Base-by-base conservation (phyloP, 306 rosid genomes). In the Malus sylvestris region DNA sequence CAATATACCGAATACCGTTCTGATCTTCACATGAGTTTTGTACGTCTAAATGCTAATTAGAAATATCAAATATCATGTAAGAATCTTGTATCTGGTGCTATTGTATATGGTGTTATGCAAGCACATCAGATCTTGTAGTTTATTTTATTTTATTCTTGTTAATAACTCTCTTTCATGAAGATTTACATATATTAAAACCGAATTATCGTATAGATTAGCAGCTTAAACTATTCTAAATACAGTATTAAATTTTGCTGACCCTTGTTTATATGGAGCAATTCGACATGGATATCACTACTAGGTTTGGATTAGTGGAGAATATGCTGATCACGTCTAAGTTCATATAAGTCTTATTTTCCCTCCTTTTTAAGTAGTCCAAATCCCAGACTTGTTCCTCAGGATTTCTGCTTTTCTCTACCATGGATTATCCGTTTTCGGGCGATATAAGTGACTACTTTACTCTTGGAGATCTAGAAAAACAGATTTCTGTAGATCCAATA, bases 401-500 rank as follows among this genome's bases (percentile, higher is more conserved):
- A 62, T 74, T 45, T 62, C 70, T 74, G 15, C 49, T 22, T 13
- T 62, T 63, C 65, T 82, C 46, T 66, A 75, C 40, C 64, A 82
- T 72, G 80, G 76, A 73, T n/a, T 62, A 52, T 69, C 77, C 76
- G 14, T 63, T 72, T 83, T 82, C 88, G 70, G 72, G 77, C 14
- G 71, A 57, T 58, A 40, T 76, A 19, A 62, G 23, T 8, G 68
- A 64, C 44, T 30, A 38, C 22, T 64, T 64, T 9, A 14, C 68
- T 32, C 44, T 64, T 64, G 45, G 68, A 16, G 25, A 64, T 33
- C 49, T 20, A 70, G 96, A 94, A 68, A 95, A 79, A 83, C 93
- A 90, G 75, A 92, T 95, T 64, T 66, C 87, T 58, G 89, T 95
- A 18, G 97, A 95, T 84, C 97, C 97, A 18, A 52, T 85, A 42